Base-by-base conservation (phyloP, 768 basidiomycete species). In the Roridomyces roridus region DNA sequence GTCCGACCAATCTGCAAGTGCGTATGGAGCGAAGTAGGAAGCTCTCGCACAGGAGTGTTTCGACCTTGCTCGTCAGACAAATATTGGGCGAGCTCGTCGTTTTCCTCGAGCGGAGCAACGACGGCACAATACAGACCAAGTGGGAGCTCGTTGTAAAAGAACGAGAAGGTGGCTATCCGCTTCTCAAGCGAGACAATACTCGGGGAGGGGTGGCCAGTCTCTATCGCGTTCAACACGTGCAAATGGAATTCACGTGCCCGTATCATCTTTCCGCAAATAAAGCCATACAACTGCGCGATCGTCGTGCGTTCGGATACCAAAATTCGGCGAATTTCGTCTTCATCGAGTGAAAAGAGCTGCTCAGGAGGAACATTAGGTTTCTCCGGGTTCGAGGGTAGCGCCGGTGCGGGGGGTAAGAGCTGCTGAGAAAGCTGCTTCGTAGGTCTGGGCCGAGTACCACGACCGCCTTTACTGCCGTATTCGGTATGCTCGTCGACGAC, bases 231-330 rank as follows among this genome's bases (percentile, higher is more conserved):
- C 28, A 88, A 73, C 23, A 77, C 76, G 42, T 78, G 76, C 23
- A 88, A 70, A 65, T 94, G 90, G 1, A 92, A 72, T 55, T 84
- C 78, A 24, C 85, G 82, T 17, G 85, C 82, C 40, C 94, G 81
- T 1, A 85, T 73, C 26, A 81, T 79, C 64, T 85, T 86, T 14
- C 88, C 92, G 14, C 84, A 75, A 40, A 89, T 80, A 70, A 83
- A 92, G 14, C 92, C 94, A 66, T 91, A 91, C 25, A 84, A 61
- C 61, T 94, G 91, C 3, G 84, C 80, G n/a, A 88, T 66, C 3
- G 90, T 87, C 24, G 83, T 84, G 42, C 82, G 79, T 66, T 96
- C 91, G 3, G 81, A 79, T n/a, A 91, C 72, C 52, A 94, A 76
- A 28, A 84, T 79, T 20, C 86, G 81, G 29, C 84, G 80, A 53